Conservation (phyloP, 202 grass and related monocot species). For the Dendrocalamus latiflorus region DNA sequence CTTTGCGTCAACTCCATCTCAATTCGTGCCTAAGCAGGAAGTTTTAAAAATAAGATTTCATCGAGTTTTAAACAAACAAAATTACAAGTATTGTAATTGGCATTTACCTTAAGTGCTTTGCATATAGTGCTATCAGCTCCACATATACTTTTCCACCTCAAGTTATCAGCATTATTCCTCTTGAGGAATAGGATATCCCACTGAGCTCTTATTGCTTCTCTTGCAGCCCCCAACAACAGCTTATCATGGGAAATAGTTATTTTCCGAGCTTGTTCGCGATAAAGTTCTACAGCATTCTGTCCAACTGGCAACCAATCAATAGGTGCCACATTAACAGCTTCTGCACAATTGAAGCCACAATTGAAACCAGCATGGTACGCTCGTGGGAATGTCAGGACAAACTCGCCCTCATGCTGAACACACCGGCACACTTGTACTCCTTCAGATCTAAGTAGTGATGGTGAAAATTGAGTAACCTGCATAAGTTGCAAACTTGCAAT, state of each 20-base stretch:
- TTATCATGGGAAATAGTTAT: constrained; percentile 94
- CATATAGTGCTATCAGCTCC: constrained; percentile 64
- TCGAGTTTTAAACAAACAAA: neutral
- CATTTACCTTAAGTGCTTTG: constrained; percentile 73
- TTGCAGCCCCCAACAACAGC: constrained; percentile 72
- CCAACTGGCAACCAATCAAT: constrained; percentile 95
- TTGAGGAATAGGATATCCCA: constrained; percentile 81
- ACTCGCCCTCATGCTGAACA: constrained; percentile 73
- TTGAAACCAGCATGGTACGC: constrained; percentile 95
- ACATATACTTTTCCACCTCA: constrained; percentile 79
- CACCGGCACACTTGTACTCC: constrained; percentile 76
- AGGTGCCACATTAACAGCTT: constrained; percentile 94
- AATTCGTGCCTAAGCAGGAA: constrained; percentile 57
- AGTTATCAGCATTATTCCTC: constrained; percentile 63
- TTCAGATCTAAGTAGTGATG: constrained; percentile 72
- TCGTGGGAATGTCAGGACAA: constrained; percentile 85
- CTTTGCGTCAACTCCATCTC: constrained; percentile 56
- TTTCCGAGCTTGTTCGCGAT: constrained; percentile 72
- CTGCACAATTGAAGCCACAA: constrained; percentile 92
- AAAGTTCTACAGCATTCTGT: constrained; percentile 86
- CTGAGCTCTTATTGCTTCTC: constrained; percentile 88
- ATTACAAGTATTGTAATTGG: neutral
- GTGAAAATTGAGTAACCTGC: constrained; percentile 91
- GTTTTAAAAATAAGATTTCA: constrained; percentile 25
- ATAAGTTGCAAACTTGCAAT: constrained; percentile 1